These are phyloP conservation scores for Raphanus hybrid DNA, from an alignment of 441 rosid genomes.

Conservation along the genomic window DNA sequence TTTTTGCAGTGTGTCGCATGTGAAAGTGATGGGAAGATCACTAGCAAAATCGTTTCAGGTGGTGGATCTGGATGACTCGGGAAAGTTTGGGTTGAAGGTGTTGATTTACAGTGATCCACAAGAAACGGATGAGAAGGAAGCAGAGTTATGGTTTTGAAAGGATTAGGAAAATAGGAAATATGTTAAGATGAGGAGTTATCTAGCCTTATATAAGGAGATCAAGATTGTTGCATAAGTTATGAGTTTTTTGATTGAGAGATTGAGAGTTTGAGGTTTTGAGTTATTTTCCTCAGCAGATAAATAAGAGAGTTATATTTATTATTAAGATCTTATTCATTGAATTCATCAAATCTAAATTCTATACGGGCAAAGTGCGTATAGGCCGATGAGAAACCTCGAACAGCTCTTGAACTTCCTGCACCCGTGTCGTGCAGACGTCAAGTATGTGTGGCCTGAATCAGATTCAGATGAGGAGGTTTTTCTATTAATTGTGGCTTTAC, in stretches of 20 bases:
- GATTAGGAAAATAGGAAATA: too few species aligned
- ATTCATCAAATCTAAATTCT: too few species aligned
- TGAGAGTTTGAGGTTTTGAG: too few species aligned
- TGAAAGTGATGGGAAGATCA: conserved; percentile 65
- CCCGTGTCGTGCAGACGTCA: conserved; percentile 48
- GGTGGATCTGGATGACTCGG: conserved; percentile 49
- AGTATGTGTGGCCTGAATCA: conserved; percentile 49
- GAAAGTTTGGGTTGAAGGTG: conserved; percentile 54
- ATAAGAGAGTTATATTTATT: too few species aligned
- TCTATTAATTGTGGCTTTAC: too few species aligned
- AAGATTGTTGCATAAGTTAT: too few species aligned
- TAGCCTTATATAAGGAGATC: too few species aligned
- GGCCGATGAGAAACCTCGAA: conserved; percentile 50
- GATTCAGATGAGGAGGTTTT: background rate
- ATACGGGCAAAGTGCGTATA: conserved; percentile 20
- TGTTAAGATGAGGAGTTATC: too few species aligned
- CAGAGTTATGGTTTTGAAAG: background rate
- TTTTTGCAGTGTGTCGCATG: conserved; percentile 62
- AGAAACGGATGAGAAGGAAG: conserved; percentile 17
- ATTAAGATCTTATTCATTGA: too few species aligned
- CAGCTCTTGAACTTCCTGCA: conserved; percentile 53
- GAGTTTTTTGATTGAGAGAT: too few species aligned
- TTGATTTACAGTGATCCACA: conserved; percentile 46
- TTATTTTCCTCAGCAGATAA: too few species aligned
- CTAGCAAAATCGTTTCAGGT: conserved; percentile 52